Conservation (phyloP, 257 asterid genomes). For the Leptodermis oblonga region DNA sequence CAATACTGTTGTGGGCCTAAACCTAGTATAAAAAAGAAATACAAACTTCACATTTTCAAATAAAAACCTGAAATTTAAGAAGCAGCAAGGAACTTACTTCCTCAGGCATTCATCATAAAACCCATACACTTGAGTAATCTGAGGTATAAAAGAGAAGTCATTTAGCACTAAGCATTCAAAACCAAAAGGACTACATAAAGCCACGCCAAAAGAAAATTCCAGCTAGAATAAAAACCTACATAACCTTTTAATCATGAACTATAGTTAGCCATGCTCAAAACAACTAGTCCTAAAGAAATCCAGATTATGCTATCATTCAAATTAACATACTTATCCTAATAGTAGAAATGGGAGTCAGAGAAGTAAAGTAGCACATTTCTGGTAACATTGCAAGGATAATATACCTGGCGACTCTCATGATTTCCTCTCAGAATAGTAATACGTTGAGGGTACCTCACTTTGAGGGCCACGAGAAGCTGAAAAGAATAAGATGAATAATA, state of each 20-base stretch:
- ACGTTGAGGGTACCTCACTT: slow-evolving; percentile 47
- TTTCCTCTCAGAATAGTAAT: slow-evolving; percentile 72
- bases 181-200: not conserved
- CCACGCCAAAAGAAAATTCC: not conserved
- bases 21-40: not conserved
- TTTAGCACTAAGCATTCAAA: slow-evolving; percentile 14
- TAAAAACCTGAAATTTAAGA: not conserved
- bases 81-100: slow-evolving; percentile 37
- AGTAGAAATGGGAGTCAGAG: slow-evolving; percentile 1
- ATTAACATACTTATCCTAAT: slow-evolving; percentile 3
- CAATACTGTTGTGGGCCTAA: not conserved
- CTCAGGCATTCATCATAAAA: slow-evolving; percentile 56
- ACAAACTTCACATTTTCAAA: not conserved
- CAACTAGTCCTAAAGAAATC: not conserved
- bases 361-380: not conserved
- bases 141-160: slow-evolving; percentile 16
- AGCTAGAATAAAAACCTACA: not conserved
- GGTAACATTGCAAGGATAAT: not conserved
- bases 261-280: not conserved
- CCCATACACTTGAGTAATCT: slow-evolving; percentile 57
- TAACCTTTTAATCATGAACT: not conserved
- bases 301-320: not conserved
- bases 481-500: not conserved
- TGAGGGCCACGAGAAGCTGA: slow-evolving; percentile 53
- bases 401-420: slow-evolving; percentile 79